Evolutionary conservation across 306 rosid genomes (phyloP).

Genomic region (Phaseolus lunatus): DNA sequence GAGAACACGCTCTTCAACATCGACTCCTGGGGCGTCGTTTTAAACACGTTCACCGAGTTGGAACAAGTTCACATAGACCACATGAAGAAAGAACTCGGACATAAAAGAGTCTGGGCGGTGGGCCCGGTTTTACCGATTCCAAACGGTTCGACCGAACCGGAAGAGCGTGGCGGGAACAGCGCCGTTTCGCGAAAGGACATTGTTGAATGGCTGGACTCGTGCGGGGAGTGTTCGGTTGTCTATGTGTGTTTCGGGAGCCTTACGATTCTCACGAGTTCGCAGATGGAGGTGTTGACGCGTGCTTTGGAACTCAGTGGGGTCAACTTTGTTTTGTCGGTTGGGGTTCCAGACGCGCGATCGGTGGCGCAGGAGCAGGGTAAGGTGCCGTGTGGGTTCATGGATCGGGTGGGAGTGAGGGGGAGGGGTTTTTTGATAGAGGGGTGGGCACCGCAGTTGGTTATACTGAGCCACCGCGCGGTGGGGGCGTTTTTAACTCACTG

Average conservation of each 20-base stretch:
- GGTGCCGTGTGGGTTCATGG: slow-evolving; percentile 31
- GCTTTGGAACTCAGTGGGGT: slow-evolving; percentile 53
- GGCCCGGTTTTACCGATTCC: slow-evolving; percentile 51
- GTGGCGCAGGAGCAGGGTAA: background rate
- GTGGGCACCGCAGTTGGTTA: slow-evolving; percentile 60
- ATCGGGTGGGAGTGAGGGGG: slow-evolving; percentile 32
- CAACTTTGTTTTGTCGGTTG: slow-evolving; percentile 36
- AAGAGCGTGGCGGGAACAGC: slow-evolving; percentile 50
- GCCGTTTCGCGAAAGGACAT: slow-evolving; percentile 32
- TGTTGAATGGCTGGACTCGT: slow-evolving; percentile 50
- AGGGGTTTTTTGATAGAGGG: slow-evolving; percentile 52
- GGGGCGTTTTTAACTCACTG: slow-evolving; percentile 64
- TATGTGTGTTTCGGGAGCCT: slow-evolving; percentile 65
- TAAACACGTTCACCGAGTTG: slow-evolving; percentile 51
- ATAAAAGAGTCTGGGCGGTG: slow-evolving; percentile 55
- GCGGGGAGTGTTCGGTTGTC: slow-evolving; percentile 36
- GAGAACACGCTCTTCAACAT: slow-evolving; percentile 5
- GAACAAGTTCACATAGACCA: slow-evolving; percentile 50
- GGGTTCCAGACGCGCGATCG: background rate
- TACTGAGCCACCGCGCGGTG: slow-evolving; percentile 54
- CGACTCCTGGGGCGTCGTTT: slow-evolving; percentile 51
- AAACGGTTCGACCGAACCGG: background rate
- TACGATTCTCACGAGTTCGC: slow-evolving; percentile 32
- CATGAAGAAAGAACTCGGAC: slow-evolving; percentile 42
- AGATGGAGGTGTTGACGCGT: slow-evolving; percentile 45